phyloP scores from a whole-genome alignment of 2,329 filamentous ascomycete species.

The Fusarium sterilihyphosum region DNA sequence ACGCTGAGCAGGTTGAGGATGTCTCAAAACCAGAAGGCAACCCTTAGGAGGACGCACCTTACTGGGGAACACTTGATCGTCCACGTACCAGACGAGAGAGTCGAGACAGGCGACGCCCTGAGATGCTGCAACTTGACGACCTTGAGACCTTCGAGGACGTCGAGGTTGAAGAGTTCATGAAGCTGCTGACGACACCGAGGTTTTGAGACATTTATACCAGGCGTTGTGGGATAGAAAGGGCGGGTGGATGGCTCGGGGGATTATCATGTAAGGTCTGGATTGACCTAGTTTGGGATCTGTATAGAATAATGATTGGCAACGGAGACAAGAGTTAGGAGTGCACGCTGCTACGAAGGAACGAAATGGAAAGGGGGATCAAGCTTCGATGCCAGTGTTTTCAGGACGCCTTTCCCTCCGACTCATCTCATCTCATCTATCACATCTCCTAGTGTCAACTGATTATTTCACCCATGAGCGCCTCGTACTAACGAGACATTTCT shows the following conservation, averaged over 20 bases:
- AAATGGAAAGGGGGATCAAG: slow-evolving; percentile 45
- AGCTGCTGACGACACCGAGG: slow-evolving; percentile 35
- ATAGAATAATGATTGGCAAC: slow-evolving; percentile 38
- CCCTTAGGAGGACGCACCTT: slow-evolving; percentile 33
- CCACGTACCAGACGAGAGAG: slow-evolving; percentile 15
- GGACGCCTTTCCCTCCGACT: slow-evolving; percentile 37
- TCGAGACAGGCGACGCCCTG: slow-evolving; percentile 6
- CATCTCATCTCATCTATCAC: slow-evolving; percentile 36
- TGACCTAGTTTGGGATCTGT: slow-evolving; percentile 29
- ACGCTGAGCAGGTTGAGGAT: slow-evolving; percentile 38
- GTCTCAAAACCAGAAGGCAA: slow-evolving; percentile 26
- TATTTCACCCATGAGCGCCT: slow-evolving; percentile 25
- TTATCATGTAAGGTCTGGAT: slow-evolving; percentile 32
- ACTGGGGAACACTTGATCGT: slow-evolving; percentile 24
- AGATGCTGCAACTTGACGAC: slow-evolving; percentile 29
- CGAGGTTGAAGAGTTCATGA: slow-evolving; percentile 42
- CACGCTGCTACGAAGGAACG: slow-evolving; percentile 36
- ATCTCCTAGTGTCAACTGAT: slow-evolving; percentile 40
- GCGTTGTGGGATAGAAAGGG: slow-evolving; percentile 38
- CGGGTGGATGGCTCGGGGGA: slow-evolving; percentile 12
- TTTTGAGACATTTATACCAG: slow-evolving; percentile 38
- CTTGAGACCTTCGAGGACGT: slow-evolving; percentile 45
- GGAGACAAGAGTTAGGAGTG: slow-evolving; percentile 38
- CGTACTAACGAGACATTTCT: slow-evolving; percentile 36
- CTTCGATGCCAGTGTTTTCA: slow-evolving; percentile 42